phyloP scores from a whole-genome alignment of 2,329 filamentous ascomycete species.

The Ophiostoma montium region DNA sequence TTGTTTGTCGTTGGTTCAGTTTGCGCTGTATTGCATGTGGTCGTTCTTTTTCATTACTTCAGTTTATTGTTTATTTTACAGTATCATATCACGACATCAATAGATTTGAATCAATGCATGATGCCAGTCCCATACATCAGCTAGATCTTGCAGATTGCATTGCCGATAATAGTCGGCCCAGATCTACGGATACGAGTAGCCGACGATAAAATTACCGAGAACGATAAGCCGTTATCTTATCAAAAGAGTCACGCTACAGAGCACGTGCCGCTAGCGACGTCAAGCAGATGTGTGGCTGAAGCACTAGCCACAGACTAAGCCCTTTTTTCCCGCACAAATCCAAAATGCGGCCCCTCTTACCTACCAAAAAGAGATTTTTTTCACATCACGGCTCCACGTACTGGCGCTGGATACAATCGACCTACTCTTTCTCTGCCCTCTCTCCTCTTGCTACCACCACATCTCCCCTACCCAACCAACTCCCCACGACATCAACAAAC shows the following conservation, averaged over 20 bases:
- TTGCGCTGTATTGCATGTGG: background rate
- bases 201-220: background rate
- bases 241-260: background rate
- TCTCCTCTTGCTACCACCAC: slow-evolving; percentile 4
- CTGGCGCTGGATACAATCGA: slow-evolving; percentile 1
- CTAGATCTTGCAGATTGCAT: no score
- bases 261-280: no score
- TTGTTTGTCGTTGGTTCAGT: background rate
- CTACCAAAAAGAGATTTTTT: slow-evolving; percentile 13
- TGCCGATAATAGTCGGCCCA: background rate
- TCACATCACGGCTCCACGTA: slow-evolving; percentile 5
- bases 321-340: slow-evolving; percentile 15
- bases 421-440: slow-evolving; percentile 1
- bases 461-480: slow-evolving; percentile 12
- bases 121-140: no score
- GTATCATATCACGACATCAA: no score
- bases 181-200: background rate
- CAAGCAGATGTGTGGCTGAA: background rate
- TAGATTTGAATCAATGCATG: no score
- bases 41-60: background rate
- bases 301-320: slow-evolving; percentile 10
- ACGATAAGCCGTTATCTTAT: background rate
- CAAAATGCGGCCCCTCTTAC: slow-evolving; percentile 12
- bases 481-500: slow-evolving; percentile 22
- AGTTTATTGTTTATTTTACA: background rate